Evolutionary conservation across 768 basidiomycete genomes (phyloP), one percentile per base, ranked within the genome.

Genomic region (Lactarius pseudohatsudake): DNA sequence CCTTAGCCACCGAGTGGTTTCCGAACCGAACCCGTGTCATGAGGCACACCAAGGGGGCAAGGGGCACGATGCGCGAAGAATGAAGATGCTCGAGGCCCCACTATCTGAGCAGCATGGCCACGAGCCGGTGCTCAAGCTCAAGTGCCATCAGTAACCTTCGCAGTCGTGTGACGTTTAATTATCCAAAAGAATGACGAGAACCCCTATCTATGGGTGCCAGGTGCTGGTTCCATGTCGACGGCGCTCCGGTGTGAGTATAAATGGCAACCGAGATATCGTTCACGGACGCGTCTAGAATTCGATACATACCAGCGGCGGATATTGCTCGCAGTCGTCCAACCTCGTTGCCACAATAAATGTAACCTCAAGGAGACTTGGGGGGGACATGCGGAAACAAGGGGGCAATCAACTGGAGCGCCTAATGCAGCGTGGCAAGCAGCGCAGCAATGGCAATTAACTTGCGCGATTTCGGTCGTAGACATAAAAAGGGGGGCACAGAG

Each of bases 271-370:
- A 9, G n/a, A 10, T 13, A n/a, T 22, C 30, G 13, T 57, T 28
- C 58, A 15, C 54, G 54, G 45, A 41, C 22, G 13, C 30, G 2
- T 59, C 47, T 54, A 53, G 58, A 59, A 53, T 40, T 56, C n/a
- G 55, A 5, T 11, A 15, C 26, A 40, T 40, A 15, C 28, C 60
- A 40, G 34, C 57, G 22, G 13, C 56, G 56, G 43, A 45, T 38
- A 61, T 50, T 32, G 15, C 15, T 5, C 38, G 34, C 28, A 43
- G 47, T 11, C 20, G 16, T 16, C 7, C 26, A 8, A 40, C 60
- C 60, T 60, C 50, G 13, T 65, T 38, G 47, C 15, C 47, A 22
- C 22, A 7, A 9, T 26, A 20, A 22, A 22, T 50, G 22, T 26
- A 50, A 50, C 22, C 47, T 57, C 55, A 18, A 26, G 28, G 20